Evolutionary conservation across 2,329 filamentous ascomycete species (phyloP), one percentile per base, ranked within the genome.

Genomic region (Trichoderma sp.): DNA sequence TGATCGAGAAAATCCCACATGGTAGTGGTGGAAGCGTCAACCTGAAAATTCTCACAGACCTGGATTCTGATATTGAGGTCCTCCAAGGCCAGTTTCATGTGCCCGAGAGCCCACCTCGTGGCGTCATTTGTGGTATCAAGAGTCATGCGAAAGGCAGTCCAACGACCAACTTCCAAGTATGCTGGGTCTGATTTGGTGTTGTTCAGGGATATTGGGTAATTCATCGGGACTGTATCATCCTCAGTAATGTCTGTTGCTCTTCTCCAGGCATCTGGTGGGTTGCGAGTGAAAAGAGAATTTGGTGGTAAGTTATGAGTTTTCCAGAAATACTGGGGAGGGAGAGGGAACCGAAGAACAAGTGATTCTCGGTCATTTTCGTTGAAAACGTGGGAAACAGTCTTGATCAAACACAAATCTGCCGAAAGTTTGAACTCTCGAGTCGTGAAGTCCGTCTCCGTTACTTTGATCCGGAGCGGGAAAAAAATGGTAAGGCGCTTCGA

Each of bases 31-130:
- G 61, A 68, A 15, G 73, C 73, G 2, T 77, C 77, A 30, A 85
- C 78, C 1, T 76, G 76, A 70, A 92, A 88, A 1, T 80, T 76
- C 9, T 81, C 47, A 39, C 77, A 24, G 80, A 77, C 39, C 36
- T 84, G 77, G 18, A 91, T 82, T 0, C 82, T 77, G 63, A 97
- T 85, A 72, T 97, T 97, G 82, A 92, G 92, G 74, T 97, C 92
- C 12, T 84, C 82, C 1, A 98, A 83, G 1, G 88, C 87, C 9
- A 82, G 78, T 4, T 84, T 81, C 24, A 92, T 82, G 0, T 81
- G 75, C 1, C 79, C 74, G 76, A 87, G 86, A 3, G 75, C 73
- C 24, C 0, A 77, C 73, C 1, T 79, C 71, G 7, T 79, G 74
- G 78, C 74, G 1, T 78, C 72, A 1, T 75, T 62, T 3, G 73